Base-by-base conservation (phyloP, 805 yeast genomes). In the Ogataea methanolica region DNA sequence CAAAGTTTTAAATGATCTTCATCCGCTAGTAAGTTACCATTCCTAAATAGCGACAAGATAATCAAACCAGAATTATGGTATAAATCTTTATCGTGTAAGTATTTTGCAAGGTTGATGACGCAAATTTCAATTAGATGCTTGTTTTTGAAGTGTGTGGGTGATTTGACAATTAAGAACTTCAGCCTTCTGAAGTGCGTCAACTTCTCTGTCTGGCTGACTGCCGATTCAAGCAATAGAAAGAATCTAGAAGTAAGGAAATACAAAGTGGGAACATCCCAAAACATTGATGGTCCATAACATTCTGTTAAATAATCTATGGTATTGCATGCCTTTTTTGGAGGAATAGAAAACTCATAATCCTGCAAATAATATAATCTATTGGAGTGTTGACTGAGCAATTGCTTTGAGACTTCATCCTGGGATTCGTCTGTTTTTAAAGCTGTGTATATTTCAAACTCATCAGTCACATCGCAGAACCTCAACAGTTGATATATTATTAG, bases 221-320 rank as follows among this genome's bases (percentile, higher is more conserved):
- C 46, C 1, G 47, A 21, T 0, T 59, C 54, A 2, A 74, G 38
- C 3, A 56, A 38, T 2, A 60, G 33, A 2, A 72, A 45, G 2
- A 72, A 22, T 22, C 68, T 64, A n/a, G 73, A 60, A 1, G 66
- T 37, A 2, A 78, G 42, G 55, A 76, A 76, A 50, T 69, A 70
- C 6, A 69, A 56, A 7, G 53, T 54, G 4, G 61, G 57, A 1
- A 62, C 45, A 1, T 54, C 39, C 81, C 80, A 78, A 33, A 67
- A 65, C 5, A 50, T 47, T 1, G 36, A 43, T 5, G 46, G 19
- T 1, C 46, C 41, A 34, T 41, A 49, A 6, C 38, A 43, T 3
- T 44, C 44, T 15, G 45, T 14, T 15, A 57, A 39, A 33, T 43
- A 42, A 1, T 45, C 38, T 14, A 59, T 49, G 17, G 53, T 31